These are phyloP conservation scores for Pilasporangium apinafurcum DNA, from an alignment of 352 stramenopile genomes.

Conservation along the genomic window DNA sequence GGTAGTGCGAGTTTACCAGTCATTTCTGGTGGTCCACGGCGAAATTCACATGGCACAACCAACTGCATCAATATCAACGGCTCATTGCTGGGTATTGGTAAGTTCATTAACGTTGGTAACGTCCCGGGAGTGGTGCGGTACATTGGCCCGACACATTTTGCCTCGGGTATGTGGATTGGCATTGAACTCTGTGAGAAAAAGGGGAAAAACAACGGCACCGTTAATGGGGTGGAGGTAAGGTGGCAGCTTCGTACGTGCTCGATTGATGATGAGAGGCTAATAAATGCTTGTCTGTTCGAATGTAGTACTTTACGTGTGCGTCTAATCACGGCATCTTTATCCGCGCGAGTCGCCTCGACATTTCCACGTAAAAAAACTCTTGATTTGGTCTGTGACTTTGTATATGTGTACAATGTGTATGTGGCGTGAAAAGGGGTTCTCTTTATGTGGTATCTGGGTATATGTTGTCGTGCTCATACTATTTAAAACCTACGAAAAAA, in stretches of 20 bases:
- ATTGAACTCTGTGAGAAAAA: conserved; percentile 58
- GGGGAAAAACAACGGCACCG: conserved; percentile 58
- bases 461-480: too few relatives aligned
- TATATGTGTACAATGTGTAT: too few relatives aligned
- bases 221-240: conserved; percentile 36
- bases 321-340: conserved; percentile 64
- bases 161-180: conserved; percentile 57
- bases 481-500: too few relatives aligned
- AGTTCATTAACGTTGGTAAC: conserved; percentile 48
- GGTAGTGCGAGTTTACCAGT: too few relatives aligned
- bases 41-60: conserved; percentile 30
- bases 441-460: too few relatives aligned
- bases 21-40: too few relatives aligned
- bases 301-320: conserved; percentile 56
- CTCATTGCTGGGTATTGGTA: conserved; percentile 31
- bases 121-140: conserved; percentile 62
- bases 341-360: conserved; percentile 46
- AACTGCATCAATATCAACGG: conserved; percentile 37
- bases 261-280: not conserved
- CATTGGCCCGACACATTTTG: conserved; percentile 60
- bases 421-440: too few relatives aligned
- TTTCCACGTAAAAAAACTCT: conserved; percentile 12
- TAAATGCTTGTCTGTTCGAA: not conserved
- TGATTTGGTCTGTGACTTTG: too few relatives aligned
- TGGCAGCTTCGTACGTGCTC: not conserved